A percentile compares a stretch with the other conserved stretches of the same genome.
Evolutionary conservation across 352 stramenopile species (phyloP).

Genomic region (Phytophthora pini): DNA sequence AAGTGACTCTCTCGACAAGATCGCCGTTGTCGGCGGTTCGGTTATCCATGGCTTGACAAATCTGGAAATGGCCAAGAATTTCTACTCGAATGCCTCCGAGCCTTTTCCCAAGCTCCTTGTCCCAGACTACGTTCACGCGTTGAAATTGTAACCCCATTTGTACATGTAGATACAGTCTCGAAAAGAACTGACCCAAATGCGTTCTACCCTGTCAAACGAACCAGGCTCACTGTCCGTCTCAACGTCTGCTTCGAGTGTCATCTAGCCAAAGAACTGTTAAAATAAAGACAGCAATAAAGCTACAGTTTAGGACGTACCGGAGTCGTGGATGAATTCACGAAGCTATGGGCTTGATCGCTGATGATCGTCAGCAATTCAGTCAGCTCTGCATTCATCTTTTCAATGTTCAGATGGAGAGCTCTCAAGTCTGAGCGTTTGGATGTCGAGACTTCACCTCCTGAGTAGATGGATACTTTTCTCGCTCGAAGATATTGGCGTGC

Average conservation of each 20-base stretch:
- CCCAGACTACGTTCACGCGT: too few relatives aligned
- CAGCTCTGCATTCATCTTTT: slow-evolving; percentile 32
- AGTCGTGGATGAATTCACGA: not conserved
- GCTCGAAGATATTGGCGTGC: slow-evolving; percentile 26
- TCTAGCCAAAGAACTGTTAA: not conserved
- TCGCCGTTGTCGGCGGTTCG: too few relatives aligned
- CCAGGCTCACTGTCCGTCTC: slow-evolving; percentile 23
- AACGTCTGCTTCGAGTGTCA: slow-evolving; percentile 17
- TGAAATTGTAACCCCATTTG: too few relatives aligned
- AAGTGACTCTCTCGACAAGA: too few relatives aligned
- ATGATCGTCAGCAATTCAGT: slow-evolving; percentile 18
- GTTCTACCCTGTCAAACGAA: slow-evolving; percentile 7
- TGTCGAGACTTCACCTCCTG: not conserved
- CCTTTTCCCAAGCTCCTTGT: too few relatives aligned
- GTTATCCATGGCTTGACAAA: too few relatives aligned
- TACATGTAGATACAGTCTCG: too few relatives aligned
- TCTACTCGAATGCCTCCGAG: too few relatives aligned
- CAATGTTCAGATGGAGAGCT: slow-evolving; percentile 25
- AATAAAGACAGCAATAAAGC: not conserved
- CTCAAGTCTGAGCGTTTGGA: slow-evolving; percentile 5
- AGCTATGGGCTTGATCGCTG: not conserved
- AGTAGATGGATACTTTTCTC: slow-evolving; percentile 1
- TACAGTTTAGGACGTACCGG: slow-evolving; percentile 5
- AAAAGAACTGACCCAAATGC: too few relatives aligned
- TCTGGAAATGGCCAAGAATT: too few relatives aligned